Conservation (phyloP, 2,329 filamentous ascomycete genomes). For the Bipolaris cookei region DNA sequence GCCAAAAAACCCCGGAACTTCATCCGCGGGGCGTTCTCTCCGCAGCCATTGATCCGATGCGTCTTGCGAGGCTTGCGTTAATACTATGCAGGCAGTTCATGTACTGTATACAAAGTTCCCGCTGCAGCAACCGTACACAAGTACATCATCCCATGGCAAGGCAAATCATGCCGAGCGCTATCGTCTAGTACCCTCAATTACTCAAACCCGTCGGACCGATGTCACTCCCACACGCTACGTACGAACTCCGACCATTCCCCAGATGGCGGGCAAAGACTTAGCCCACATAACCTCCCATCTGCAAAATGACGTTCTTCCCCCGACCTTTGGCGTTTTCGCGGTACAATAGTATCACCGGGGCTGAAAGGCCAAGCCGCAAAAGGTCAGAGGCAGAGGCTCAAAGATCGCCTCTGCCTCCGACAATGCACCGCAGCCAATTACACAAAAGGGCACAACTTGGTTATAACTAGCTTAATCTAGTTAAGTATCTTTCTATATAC, state of each 20-base stretch:
- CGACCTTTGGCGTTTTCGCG: slow-evolving; percentile 8
- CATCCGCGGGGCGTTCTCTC: neutral
- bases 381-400: slow-evolving; percentile 3
- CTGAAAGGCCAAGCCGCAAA: slow-evolving; percentile 2
- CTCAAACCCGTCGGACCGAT: neutral
- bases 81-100: neutral
- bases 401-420: slow-evolving; percentile 2
- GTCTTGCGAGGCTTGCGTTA: neutral
- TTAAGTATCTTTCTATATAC: slow-evolving; percentile 9
- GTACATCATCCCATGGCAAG: too few relatives aligned
- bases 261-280: neutral
- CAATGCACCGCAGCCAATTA: slow-evolving; percentile 9
- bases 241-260: neutral
- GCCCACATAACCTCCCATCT: neutral
- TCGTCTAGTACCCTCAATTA: neutral
- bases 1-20: neutral
- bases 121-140: neutral
- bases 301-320: slow-evolving; percentile 10
- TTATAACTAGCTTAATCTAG: slow-evolving; percentile 3
- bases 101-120: neutral
- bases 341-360: too few relatives aligned
- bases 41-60: neutral
- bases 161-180: too few relatives aligned
- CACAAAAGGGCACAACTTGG: too few relatives aligned
- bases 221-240: slow-evolving; percentile 3